A percentile compares a stretch with the other conserved stretches of the same genome.
These are phyloP conservation scores for Liquidambar formosana DNA, from an alignment of 164 flowering plant genomes.

Conservation along the genomic window DNA sequence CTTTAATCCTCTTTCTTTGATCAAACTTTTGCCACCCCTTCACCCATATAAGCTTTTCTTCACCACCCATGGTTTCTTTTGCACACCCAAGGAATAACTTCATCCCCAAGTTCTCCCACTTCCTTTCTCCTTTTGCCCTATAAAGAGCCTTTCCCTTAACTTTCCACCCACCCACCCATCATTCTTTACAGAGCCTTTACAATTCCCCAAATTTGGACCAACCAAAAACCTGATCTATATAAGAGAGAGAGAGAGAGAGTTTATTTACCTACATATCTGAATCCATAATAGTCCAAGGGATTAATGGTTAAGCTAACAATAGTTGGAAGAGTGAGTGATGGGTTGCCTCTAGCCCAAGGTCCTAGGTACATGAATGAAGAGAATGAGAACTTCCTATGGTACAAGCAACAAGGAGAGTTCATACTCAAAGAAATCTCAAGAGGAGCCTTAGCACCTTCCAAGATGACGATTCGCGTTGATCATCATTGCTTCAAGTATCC, in stretches of 20 bases:
- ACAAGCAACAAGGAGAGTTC: constrained; percentile 55
- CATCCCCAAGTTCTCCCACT: constrained; percentile 16
- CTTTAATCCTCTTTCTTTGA: not conserved
- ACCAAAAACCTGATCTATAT: not conserved
- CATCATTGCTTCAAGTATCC: constrained; percentile 46
- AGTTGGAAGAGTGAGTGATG: constrained; percentile 51
- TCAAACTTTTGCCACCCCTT: not conserved
- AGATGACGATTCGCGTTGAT: constrained; percentile 44
- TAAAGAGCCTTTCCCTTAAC: constrained; percentile 5
- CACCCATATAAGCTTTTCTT: not conserved
- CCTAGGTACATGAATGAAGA: constrained; percentile 28
- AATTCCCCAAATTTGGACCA: not conserved
- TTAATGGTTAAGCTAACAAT: constrained; percentile 61
- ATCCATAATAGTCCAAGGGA: no score
- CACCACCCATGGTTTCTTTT: constrained; percentile 10
- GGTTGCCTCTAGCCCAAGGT: constrained; percentile 49
- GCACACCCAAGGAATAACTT: constrained; percentile 19
- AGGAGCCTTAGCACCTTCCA: constrained; percentile 34
- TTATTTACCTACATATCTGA: no score
- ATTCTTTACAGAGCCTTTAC: not conserved
- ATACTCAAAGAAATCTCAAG: constrained; percentile 44
- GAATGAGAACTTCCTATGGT: constrained; percentile 24
- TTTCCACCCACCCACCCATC: not conserved
- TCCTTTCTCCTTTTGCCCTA: constrained; percentile 1
- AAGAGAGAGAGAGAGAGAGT: not conserved